These are phyloP conservation scores for Penicillium hordei DNA, from an alignment of 2,329 filamentous ascomycete genomes.

Conservation along the genomic window DNA sequence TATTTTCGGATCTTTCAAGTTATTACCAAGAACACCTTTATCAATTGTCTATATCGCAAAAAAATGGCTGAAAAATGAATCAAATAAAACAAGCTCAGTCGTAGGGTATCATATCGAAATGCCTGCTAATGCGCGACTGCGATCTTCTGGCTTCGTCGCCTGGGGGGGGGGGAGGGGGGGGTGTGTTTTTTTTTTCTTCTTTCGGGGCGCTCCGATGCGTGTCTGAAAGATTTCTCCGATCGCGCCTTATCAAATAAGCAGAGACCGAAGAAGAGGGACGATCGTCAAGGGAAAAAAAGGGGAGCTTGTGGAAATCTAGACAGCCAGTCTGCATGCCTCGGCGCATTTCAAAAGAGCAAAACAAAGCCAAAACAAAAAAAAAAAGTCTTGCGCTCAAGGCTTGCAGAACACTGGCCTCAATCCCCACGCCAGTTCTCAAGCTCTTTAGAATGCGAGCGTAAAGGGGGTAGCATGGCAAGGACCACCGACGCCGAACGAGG, in stretches of 20 bases:
- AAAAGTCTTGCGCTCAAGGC: background rate
- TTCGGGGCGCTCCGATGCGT: constrained; percentile 17
- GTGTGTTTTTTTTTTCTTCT: constrained; percentile 14
- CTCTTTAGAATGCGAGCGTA: background rate
- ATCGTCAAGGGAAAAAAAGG: constrained; percentile 1
- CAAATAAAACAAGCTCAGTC: constrained; percentile 36
- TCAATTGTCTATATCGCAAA: constrained; percentile 14
- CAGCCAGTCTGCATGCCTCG: background rate
- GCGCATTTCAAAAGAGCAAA: background rate
- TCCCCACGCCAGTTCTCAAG: background rate
- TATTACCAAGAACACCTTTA: constrained; percentile 2
- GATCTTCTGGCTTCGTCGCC: constrained; percentile 30
- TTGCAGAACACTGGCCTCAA: background rate
- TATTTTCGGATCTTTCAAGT: too few relatives aligned
- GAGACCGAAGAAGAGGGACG: constrained; percentile 1
- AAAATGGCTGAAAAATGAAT: constrained; percentile 16
- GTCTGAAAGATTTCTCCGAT: background rate
- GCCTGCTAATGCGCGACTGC: constrained; percentile 43
- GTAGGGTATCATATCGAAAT: constrained; percentile 47
- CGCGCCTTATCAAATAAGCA: background rate
- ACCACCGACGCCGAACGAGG: constrained; percentile 26
- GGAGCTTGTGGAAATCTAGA: background rate
- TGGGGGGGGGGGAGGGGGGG: constrained; percentile 17
- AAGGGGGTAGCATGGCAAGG: constrained; percentile 7
- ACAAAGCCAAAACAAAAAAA: background rate